Conservation (phyloP, 305 asterid species). For the Fraxinus dipetala region DNA sequence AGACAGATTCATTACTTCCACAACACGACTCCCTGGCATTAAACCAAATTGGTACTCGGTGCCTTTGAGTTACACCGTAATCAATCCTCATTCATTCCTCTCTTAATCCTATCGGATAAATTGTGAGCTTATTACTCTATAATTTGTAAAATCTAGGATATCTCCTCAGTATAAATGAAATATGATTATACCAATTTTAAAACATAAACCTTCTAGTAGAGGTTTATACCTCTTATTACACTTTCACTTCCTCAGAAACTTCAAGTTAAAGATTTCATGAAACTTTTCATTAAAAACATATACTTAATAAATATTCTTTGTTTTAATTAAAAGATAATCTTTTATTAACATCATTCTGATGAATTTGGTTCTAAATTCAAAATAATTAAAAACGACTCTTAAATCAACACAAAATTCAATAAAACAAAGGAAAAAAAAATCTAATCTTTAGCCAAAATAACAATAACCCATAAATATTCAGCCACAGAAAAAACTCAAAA, state of each 20-base stretch:
- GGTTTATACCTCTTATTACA: not conserved
- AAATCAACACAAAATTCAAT: not conserved
- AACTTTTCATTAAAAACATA: not conserved
- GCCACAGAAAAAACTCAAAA: not conserved
- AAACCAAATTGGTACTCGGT: not conserved
- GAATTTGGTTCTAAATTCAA: not conserved
- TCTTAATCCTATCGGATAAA: not conserved
- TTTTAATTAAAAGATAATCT: not conserved
- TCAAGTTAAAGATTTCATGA: not conserved
- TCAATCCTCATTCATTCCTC: not conserved
- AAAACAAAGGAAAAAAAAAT: not conserved
- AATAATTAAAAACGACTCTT: not conserved
- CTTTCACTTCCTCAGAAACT: constrained; percentile 5
- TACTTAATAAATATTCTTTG: not conserved
- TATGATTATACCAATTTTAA: not conserved
- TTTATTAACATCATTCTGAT: not conserved
- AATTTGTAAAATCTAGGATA: not conserved
- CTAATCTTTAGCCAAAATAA: not conserved
- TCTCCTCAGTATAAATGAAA: not conserved
- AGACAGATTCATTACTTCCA: not conserved
- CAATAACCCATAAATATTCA: not conserved
- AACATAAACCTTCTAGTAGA: not conserved
- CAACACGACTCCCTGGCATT: not conserved
- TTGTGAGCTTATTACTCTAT: not conserved
- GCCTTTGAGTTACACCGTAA: not conserved